These are phyloP conservation scores for Syzygium grande DNA, from an alignment of 345 rosid species.

Conservation along the genomic window DNA sequence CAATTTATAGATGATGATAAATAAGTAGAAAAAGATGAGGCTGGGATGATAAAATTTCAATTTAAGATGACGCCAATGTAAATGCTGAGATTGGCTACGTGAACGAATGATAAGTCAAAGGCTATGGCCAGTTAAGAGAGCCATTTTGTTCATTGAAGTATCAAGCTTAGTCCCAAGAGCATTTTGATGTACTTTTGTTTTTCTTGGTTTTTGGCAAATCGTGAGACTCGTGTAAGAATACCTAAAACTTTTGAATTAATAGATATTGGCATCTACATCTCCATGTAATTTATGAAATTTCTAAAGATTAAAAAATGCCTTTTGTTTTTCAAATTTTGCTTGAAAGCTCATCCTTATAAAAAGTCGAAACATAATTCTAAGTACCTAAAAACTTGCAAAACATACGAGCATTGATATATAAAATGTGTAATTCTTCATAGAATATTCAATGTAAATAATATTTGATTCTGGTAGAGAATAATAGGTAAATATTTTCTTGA, in stretches of 20 bases:
- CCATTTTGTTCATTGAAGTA: background rate
- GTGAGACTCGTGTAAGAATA: background rate
- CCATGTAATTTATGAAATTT: background rate
- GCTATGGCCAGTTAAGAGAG: background rate
- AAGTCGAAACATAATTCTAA: background rate
- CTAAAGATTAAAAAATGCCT: background rate
- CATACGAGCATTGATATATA: background rate
- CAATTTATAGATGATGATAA: background rate
- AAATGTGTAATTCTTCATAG: background rate
- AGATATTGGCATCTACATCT: background rate
- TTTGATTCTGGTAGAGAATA: background rate
- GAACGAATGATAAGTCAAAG: background rate
- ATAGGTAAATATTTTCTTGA: background rate
- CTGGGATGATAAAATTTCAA: background rate
- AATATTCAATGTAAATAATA: background rate
- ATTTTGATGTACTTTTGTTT: background rate
- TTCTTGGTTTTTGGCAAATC: background rate
- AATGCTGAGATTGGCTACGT: background rate
- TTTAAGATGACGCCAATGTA: background rate
- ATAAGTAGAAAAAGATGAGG: background rate
- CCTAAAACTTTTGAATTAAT: background rate
- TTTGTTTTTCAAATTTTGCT: background rate
- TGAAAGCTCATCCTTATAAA: background rate
- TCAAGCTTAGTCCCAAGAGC: background rate
- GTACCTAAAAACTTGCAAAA: background rate